Evolutionary conservation across 495 filamentous ascomycete species (phyloP), one percentile per base, ranked within the genome.

Genomic region (Tuber borchii): DNA sequence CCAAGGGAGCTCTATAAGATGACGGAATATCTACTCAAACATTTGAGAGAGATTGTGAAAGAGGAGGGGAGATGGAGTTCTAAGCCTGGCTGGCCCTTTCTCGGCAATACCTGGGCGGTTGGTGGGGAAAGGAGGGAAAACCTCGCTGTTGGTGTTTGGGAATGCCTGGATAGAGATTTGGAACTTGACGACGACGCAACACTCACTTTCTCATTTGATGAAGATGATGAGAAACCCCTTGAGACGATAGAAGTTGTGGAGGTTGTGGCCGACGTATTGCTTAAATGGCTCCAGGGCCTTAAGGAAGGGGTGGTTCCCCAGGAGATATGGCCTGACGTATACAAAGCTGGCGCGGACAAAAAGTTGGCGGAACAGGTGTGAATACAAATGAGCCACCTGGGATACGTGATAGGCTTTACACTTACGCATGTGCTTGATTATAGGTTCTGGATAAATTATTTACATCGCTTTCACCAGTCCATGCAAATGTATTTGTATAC

Each of bases 1-100:
- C 94, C 95, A 1, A 88, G 90, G 51, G 94, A 97, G 79, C 87
- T 97, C 45, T 96, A 97, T 84, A 90, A 89, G 81, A 88, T 99
- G 78, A 97, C 93, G 17, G 92, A 96, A 79, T 88, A 90, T 75
- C 56, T 83, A 3, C 87, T 97, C 78, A 93, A 95, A 78, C 87
- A 87, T 70, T 85, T 97, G 68, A 87, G 87, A 5, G 91, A 94
- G 76, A 88, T 93, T 17, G 90, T 88, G 6, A 83, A 93, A 40
- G 95, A 94, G 8, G 95, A 97, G 79, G 2, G 91, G 87, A 89
- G 75, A 80, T 90, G 20, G 83, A 76, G 80, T 79, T 78, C 73
- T n/a, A 74, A 80, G 51, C 69, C 68, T n/a, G 81, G 81, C 45
- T 82, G 81, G 81, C 81, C 81, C 16, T 80, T 82, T 37, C 44